Evolutionary conservation across 2,329 filamentous ascomycete species (phyloP).

Genomic region (Cadophora gregata): DNA sequence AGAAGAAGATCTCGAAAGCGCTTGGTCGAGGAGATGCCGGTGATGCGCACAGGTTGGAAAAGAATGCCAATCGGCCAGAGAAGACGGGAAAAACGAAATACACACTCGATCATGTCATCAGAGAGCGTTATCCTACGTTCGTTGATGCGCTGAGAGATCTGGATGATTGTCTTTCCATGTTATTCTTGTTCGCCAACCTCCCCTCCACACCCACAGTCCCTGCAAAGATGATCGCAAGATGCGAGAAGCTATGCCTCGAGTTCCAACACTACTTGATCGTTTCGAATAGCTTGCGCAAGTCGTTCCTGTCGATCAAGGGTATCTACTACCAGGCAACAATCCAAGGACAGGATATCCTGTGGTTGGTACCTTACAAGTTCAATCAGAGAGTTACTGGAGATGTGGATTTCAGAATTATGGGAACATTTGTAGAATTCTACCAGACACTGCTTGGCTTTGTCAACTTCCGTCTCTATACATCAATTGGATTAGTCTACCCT

Average conservation of each 20-base stretch:
- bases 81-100: slow-evolving; percentile 89
- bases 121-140: slow-evolving; percentile 97
- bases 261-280: slow-evolving; percentile 98
- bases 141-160: slow-evolving; percentile 91
- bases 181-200: slow-evolving; percentile 96
- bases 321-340: slow-evolving; percentile 99
- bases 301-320: slow-evolving; percentile 97
- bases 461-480: slow-evolving; percentile 94
- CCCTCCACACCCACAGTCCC: slow-evolving; percentile 89
- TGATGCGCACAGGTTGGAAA: slow-evolving; percentile 86
- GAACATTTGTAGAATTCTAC: slow-evolving; percentile 98
- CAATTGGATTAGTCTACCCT: slow-evolving; percentile 90
- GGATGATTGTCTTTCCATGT: slow-evolving; percentile 94
- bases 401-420: slow-evolving; percentile 99
- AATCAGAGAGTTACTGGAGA: slow-evolving; percentile 93
- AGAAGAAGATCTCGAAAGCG: slow-evolving; percentile 96
- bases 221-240: slow-evolving; percentile 93
- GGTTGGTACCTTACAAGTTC: slow-evolving; percentile 97
- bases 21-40: slow-evolving; percentile 89
- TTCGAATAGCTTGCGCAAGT: slow-evolving; percentile 90
- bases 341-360: slow-evolving; percentile 94
- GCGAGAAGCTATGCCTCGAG: slow-evolving; percentile 90
- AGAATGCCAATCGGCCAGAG: slow-evolving; percentile 85
- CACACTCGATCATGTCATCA: slow-evolving; percentile 94
- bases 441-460: slow-evolving; percentile 94